A percentile compares a stretch with the other conserved stretches of the same genome.
Evolutionary conservation across 2,329 filamentous ascomycete species (phyloP).

Genomic region (Ilyonectria sp.): DNA sequence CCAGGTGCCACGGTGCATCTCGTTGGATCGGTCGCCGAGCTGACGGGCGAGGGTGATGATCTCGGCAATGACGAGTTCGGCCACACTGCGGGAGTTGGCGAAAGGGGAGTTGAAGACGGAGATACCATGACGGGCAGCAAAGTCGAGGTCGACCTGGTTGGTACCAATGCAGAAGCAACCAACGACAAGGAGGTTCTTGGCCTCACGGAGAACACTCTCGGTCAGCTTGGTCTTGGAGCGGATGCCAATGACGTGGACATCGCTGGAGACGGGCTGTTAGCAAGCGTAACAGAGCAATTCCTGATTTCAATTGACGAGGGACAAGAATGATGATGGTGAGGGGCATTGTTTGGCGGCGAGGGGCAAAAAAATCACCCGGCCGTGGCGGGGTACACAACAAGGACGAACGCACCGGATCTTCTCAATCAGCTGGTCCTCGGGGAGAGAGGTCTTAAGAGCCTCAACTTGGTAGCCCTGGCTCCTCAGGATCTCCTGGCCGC

Average conservation of each 20-base stretch:
- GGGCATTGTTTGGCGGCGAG: constrained; percentile 23
- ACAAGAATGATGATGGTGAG: constrained; percentile 11
- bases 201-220: constrained; percentile 85
- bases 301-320: constrained; percentile 21
- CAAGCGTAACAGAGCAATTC: constrained; percentile 30
- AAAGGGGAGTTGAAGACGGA: constrained; percentile 99
- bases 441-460: constrained; percentile 87
- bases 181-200: constrained; percentile 94
- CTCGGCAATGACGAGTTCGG: constrained; percentile 94
- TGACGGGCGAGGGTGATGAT: constrained; percentile 94
- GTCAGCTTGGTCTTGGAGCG: constrained; percentile 97
- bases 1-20: constrained; percentile 96
- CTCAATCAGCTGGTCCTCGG: constrained; percentile 94
- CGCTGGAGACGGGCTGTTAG: constrained; percentile 64
- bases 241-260: constrained; percentile 98
- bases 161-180: constrained; percentile 99
- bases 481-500: constrained; percentile 85
- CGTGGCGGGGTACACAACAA: constrained; percentile 35
- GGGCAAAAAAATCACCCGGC: constrained; percentile 32
- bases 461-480: constrained; percentile 97
- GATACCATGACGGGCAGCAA: constrained; percentile 87
- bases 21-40: constrained; percentile 91
- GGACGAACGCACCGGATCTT: constrained; percentile 83
- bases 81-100: constrained; percentile 96
- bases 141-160: constrained; percentile 92